Conservation (phyloP, 805 yeast genomes). For the Saccharomyces paradoxus region DNA sequence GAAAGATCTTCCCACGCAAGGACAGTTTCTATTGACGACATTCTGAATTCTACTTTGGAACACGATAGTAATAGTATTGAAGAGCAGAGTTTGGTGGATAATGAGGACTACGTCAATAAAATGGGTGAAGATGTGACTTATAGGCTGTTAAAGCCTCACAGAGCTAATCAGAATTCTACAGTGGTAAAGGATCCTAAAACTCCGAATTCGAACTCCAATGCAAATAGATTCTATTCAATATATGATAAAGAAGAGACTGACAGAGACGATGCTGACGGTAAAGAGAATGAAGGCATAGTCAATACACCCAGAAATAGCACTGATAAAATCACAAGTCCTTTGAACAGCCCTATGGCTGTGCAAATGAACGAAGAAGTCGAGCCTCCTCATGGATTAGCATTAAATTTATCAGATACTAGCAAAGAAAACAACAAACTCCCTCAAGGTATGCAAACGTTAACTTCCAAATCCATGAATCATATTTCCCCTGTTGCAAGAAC, state of each 20-base stretch:
- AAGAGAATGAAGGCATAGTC: background rate
- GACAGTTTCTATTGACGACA: constrained; percentile 17
- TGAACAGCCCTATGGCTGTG: constrained; percentile 8
- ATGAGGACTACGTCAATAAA: background rate
- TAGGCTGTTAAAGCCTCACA: background rate
- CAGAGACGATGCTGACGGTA: background rate
- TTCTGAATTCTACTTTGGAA: constrained; percentile 18
- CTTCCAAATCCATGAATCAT: background rate
- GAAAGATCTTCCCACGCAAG: constrained; percentile 6
- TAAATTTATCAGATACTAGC: background rate
- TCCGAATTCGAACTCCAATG: background rate
- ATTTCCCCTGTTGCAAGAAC: background rate
- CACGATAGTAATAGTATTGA: constrained; percentile 9
- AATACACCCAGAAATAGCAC: constrained; percentile 3
- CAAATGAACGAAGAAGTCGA: background rate
- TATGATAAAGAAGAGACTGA: background rate
- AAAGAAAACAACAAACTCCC: background rate
- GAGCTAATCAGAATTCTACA: background rate
- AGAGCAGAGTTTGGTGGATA: constrained; percentile 3
- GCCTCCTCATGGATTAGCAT: background rate
- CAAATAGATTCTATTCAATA: background rate
- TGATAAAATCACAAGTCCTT: constrained; percentile 3
- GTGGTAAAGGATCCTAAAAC: background rate
- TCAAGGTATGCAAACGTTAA: background rate
- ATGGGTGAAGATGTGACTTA: background rate